Evolutionary conservation across 176 grass and related monocot genomes (phyloP).

Genomic region (Eleusine coracana): DNA sequence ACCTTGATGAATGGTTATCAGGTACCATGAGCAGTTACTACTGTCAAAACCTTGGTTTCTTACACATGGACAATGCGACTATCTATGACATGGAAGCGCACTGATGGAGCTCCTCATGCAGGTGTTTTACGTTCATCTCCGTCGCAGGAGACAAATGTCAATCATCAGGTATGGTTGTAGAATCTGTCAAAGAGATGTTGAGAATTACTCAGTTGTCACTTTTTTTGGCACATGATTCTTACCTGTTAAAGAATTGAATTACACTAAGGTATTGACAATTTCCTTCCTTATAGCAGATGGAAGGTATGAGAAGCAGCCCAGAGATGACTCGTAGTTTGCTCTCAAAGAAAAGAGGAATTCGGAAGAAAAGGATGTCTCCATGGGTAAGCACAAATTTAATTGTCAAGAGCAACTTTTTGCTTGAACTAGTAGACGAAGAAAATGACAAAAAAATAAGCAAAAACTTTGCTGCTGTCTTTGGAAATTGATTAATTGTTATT

Average conservation of each 20-base stretch:
- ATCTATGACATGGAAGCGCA: not conserved
- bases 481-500: not conserved
- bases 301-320: not conserved
- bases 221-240: not conserved
- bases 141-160: not conserved
- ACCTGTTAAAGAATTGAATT: not conserved
- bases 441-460: not conserved
- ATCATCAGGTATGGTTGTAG: not conserved
- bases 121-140: constrained; percentile 5
- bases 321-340: not conserved
- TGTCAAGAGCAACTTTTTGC: not conserved
- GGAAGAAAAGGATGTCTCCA: constrained; percentile 7
- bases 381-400: constrained; percentile 11
- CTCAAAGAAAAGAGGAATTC: not conserved
- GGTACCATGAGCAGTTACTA: not conserved
- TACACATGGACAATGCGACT: not conserved
- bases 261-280: not conserved
- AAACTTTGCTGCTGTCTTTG: not conserved
- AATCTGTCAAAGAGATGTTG: not conserved
- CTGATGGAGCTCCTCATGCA: not conserved
- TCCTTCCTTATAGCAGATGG: not conserved
- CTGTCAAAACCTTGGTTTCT: not conserved
- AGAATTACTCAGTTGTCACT: not conserved
- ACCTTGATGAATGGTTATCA: constrained; percentile 19
- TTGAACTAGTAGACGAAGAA: not conserved